phyloP scores from a whole-genome alignment of 2,329 filamentous ascomycete species.

The Curvularia sp. region DNA sequence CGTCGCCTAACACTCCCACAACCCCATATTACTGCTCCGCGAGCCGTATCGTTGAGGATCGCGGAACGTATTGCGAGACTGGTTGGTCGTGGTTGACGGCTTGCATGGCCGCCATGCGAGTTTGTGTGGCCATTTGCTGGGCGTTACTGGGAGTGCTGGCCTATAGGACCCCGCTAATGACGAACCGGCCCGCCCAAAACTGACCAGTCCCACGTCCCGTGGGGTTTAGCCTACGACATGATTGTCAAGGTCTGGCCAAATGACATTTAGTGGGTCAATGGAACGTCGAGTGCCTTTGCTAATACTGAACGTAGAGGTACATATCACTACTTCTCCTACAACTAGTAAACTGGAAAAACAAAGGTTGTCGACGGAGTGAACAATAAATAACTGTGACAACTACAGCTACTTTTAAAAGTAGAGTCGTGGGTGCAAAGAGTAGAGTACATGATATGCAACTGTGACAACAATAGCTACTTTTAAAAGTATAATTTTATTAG shows the following conservation, averaged over 20 bases:
- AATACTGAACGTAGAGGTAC: too few relatives aligned
- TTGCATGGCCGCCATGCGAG: conserved; percentile 11
- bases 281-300: not conserved
- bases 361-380: too few relatives aligned
- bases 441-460: too few relatives aligned
- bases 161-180: conserved; percentile 5
- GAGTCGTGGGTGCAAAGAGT: too few relatives aligned
- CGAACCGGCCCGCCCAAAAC: conserved; percentile 1
- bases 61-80: conserved; percentile 6
- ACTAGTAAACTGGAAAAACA: too few relatives aligned
- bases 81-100: conserved; percentile 17
- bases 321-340: too few relatives aligned
- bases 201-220: conserved; percentile 3
- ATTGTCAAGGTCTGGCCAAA: not conserved
- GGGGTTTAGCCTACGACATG: not conserved
- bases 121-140: conserved; percentile 15
- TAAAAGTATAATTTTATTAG: too few relatives aligned
- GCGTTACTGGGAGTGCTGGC: conserved; percentile 1
- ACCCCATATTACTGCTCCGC: conserved; percentile 28
- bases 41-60: conserved; percentile 12
- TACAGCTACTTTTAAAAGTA: too few relatives aligned
- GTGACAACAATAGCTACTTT: too few relatives aligned
- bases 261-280: not conserved
- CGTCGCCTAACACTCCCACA: conserved; percentile 16
- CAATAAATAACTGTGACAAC: too few relatives aligned